Evolutionary conservation across 306 rosid species (phyloP).

Genomic region (Cajanus cajan): DNA sequence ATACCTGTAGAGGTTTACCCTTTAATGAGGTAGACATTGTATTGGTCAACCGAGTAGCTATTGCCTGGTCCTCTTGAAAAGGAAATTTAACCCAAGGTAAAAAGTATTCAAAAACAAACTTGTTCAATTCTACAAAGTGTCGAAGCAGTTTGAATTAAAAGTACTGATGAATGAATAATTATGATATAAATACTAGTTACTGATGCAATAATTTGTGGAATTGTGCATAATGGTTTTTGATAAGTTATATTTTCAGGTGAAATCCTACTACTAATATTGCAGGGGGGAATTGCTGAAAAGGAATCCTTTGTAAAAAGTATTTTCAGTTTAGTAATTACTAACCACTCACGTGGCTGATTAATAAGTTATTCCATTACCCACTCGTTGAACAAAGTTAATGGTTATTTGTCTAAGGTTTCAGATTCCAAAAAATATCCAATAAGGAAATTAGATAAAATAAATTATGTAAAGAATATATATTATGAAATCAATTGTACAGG

Average conservation of each 20-base stretch:
- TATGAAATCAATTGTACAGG: not conserved
- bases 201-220: not conserved
- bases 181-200: not conserved
- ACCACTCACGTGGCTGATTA: not conserved
- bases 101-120: constrained; percentile 14
- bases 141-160: not conserved
- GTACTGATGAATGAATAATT: not conserved
- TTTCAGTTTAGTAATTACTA: not conserved
- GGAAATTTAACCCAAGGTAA: constrained; percentile 29
- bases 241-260: too few species aligned
- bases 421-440: not conserved
- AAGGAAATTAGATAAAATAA: not conserved
- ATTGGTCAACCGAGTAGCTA: constrained; percentile 65
- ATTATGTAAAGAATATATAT: not conserved
- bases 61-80: constrained; percentile 71
- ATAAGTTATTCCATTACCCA: not conserved
- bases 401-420: not conserved
- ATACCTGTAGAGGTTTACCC: constrained; percentile 97
- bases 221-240: not conserved
- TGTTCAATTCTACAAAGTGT: not conserved
- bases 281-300: not conserved
- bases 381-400: not conserved
- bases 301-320: not conserved
- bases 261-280: too few species aligned
- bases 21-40: constrained; percentile 74